Conservation (phyloP, 129 eudicot genomes). For the Logfia minima region DNA sequence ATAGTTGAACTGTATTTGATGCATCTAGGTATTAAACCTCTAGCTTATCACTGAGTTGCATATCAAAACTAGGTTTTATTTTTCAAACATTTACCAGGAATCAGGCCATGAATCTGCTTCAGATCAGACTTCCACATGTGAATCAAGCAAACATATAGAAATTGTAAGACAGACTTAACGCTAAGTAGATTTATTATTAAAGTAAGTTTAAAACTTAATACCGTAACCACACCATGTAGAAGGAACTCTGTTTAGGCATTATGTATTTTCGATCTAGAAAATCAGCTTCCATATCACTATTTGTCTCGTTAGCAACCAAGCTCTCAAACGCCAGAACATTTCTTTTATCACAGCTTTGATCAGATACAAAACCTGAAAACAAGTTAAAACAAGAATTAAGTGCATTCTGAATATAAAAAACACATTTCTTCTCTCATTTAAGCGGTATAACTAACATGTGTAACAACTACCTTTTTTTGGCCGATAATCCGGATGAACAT, state of each 20-base stretch:
- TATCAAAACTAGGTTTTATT: slow-evolving; percentile 10
- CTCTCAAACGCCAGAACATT: slow-evolving; percentile 52
- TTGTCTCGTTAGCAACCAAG: slow-evolving; percentile 54
- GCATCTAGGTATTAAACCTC: slow-evolving; percentile 19
- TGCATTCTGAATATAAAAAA: background rate
- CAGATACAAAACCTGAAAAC: slow-evolving; percentile 37
- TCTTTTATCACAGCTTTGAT: slow-evolving; percentile 36
- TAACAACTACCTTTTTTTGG: slow-evolving; percentile 19
- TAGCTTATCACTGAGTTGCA: background rate
- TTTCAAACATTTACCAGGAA: slow-evolving; percentile 62
- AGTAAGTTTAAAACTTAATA: background rate
- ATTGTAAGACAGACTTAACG: slow-evolving; percentile 33
- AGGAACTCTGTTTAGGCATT: slow-evolving; percentile 67
- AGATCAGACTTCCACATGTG: slow-evolving; percentile 82
- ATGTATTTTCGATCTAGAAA: slow-evolving; percentile 54
- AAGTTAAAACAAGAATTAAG: slow-evolving; percentile 5
- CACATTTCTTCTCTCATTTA: slow-evolving; percentile 6
- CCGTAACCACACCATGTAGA: slow-evolving; percentile 81
- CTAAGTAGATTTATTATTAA: background rate
- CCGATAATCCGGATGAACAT: slow-evolving; percentile 21
- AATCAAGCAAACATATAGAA: slow-evolving; percentile 38
- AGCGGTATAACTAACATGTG: background rate
- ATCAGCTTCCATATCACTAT: slow-evolving; percentile 62
- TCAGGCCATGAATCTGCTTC: slow-evolving; percentile 66
- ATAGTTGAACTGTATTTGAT: background rate